Conservation (phyloP, 768 basidiomycete genomes). For the Calocybe cyanea region DNA sequence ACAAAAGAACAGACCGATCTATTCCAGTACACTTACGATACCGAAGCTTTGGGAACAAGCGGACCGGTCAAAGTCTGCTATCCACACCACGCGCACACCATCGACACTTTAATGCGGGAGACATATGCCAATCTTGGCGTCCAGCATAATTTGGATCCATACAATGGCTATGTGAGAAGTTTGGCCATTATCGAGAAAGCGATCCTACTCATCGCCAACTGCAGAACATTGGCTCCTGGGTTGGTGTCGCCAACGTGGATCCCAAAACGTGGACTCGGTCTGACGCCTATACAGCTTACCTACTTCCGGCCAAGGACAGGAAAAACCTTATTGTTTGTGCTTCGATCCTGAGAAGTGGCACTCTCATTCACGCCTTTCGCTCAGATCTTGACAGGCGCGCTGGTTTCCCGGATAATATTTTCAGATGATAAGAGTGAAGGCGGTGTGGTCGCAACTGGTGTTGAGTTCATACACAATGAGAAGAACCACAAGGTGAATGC, state of each 20-base stretch:
- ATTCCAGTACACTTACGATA: slow-evolving; percentile 25
- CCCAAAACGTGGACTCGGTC: slow-evolving; percentile 23
- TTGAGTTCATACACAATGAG: slow-evolving; percentile 38
- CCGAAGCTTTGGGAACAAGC: slow-evolving; percentile 19
- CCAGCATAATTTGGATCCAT: slow-evolving; percentile 23
- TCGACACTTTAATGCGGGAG: slow-evolving; percentile 22
- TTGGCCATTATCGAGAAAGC: too few species aligned
- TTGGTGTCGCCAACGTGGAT: slow-evolving; percentile 18
- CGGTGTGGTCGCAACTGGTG: slow-evolving; percentile 38
- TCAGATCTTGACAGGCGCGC: slow-evolving; percentile 17
- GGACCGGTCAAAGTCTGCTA: slow-evolving; percentile 28
- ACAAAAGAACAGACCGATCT: slow-evolving; percentile 20
- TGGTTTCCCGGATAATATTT: slow-evolving; percentile 25
- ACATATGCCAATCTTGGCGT: slow-evolving; percentile 24
- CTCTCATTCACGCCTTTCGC: not conserved
- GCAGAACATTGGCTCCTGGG: slow-evolving; percentile 21
- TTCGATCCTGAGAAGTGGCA: slow-evolving; percentile 14
- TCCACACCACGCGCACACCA: slow-evolving; percentile 21
- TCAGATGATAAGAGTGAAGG: slow-evolving; percentile 7
- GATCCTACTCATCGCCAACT: too few species aligned
- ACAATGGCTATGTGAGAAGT: slow-evolving; percentile 24
- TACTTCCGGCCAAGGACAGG: slow-evolving; percentile 6
- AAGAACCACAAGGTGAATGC: slow-evolving; percentile 32
- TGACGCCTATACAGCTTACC: slow-evolving; percentile 26
- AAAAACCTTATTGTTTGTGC: slow-evolving; percentile 15